Evolutionary conservation across 1,284 basidiomycete genomes (phyloP).

Genomic region (Trichosporon sp.): DNA sequence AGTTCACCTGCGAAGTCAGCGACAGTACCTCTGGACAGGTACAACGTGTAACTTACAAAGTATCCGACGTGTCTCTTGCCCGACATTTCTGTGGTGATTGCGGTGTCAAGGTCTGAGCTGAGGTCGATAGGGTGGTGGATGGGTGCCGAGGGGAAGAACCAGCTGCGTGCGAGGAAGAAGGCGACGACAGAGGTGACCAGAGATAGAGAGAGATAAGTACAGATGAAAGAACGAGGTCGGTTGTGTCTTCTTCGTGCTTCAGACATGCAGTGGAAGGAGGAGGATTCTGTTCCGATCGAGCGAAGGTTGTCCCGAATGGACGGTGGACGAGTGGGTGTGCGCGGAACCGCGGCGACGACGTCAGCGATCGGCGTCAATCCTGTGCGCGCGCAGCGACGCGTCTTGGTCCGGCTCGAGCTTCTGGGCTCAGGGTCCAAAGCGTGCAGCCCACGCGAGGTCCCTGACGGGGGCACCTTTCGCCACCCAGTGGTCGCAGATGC

Average conservation of each 20-base stretch:
- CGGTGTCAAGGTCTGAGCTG: background rate
- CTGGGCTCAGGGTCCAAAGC: background rate
- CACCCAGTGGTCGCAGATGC: background rate
- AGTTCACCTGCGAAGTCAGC: slow-evolving; percentile 29
- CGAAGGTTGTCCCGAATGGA: background rate
- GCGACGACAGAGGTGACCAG: background rate
- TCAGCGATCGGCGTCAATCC: background rate
- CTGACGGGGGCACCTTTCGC: background rate
- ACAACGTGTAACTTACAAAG: slow-evolving; percentile 27
- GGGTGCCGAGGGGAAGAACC: background rate
- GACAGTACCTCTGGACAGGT: background rate
- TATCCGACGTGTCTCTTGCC: slow-evolving; percentile 35
- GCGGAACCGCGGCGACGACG: background rate
- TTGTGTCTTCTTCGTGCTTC: background rate
- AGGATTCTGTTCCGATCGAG: background rate
- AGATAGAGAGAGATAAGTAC: background rate
- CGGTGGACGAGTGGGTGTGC: background rate
- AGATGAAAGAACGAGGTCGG: background rate
- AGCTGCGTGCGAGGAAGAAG: background rate
- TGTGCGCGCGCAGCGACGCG: background rate
- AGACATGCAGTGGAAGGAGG: background rate
- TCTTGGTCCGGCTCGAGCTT: background rate
- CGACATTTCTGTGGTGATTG: slow-evolving; percentile 4
- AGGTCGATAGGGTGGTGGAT: background rate
- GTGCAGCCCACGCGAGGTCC: background rate